phyloP scores from a whole-genome alignment of 176 grass and related monocot genomes.

The Phragmites australis region DNA sequence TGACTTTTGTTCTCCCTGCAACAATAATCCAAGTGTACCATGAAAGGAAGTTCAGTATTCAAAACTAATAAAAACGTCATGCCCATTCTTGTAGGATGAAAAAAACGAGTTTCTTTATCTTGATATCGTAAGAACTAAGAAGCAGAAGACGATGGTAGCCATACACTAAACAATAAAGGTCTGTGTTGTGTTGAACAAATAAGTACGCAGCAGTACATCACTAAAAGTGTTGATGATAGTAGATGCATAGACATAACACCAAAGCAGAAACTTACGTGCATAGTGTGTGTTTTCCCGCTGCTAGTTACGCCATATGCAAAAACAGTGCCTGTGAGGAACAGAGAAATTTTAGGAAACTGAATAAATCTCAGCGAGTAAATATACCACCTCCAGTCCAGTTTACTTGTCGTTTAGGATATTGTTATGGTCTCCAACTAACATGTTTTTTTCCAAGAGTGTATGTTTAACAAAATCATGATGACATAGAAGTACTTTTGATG shows the following conservation, averaged over 20 bases:
- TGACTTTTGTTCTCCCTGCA: constrained; percentile 95
- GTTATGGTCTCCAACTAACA: not conserved
- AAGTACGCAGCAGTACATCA: constrained; percentile 1
- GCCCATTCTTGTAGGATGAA: not conserved
- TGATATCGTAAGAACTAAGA: constrained; percentile 21
- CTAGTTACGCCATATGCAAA: constrained; percentile 99
- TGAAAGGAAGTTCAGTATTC: constrained; percentile 14
- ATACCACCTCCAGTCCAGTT: not conserved
- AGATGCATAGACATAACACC: constrained; percentile 12
- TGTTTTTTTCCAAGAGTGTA: not conserved
- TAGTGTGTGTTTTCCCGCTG: constrained; percentile 98
- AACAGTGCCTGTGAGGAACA: constrained; percentile 76
- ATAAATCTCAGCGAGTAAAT: constrained; percentile 11
- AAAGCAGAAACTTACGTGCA: constrained; percentile 82
- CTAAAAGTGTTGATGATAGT: not conserved
- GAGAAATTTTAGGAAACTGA: constrained; percentile 14
- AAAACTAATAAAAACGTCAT: constrained; percentile 19
- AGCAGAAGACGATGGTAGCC: not conserved
- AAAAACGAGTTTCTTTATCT: constrained; percentile 2
- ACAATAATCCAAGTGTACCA: constrained; percentile 15
- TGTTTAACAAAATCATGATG: not conserved
- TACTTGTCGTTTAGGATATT: constrained; percentile 5
- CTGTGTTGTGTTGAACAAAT: constrained; percentile 18
- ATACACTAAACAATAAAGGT: constrained; percentile 26
- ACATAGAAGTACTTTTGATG: not conserved